A percentile compares a stretch with the other conserved stretches of the same genome.
These are phyloP conservation scores for Ophiobolus disseminans DNA, from an alignment of 2,329 filamentous ascomycete species.

Conservation along the genomic window DNA sequence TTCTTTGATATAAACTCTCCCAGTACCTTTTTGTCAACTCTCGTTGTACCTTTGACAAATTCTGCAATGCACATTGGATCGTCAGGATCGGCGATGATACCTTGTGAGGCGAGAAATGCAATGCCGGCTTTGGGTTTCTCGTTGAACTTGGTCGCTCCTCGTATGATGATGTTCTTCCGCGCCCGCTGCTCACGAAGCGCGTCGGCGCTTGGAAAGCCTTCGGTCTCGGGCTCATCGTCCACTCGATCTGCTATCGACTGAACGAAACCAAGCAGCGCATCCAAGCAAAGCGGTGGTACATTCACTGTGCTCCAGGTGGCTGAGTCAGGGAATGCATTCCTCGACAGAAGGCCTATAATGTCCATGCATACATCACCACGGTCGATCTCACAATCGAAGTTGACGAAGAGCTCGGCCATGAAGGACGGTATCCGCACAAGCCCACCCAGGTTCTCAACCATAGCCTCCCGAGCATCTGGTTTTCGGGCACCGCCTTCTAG, in stretches of 20 bases:
- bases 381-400: constrained; percentile 96
- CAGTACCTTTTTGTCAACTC: constrained; percentile 87
- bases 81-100: constrained; percentile 78
- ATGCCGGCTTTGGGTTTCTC: constrained; percentile 91
- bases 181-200: constrained; percentile 73
- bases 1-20: constrained; percentile 94
- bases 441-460: constrained; percentile 96
- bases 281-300: constrained; percentile 91
- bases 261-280: constrained; percentile 87
- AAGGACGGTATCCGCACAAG: constrained; percentile 92
- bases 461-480: constrained; percentile 94
- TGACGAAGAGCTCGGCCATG: constrained; percentile 94
- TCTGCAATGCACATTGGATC: constrained; percentile 80
- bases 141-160: constrained; percentile 90
- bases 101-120: constrained; percentile 82
- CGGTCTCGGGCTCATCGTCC: constrained; percentile 69
- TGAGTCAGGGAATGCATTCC: constrained; percentile 95
- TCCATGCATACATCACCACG: constrained; percentile 93
- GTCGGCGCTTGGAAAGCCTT: constrained; percentile 71
- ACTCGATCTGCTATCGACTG: constrained; percentile 90
- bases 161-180: constrained; percentile 87
- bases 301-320: constrained; percentile 99
- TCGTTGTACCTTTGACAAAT: constrained; percentile 85
- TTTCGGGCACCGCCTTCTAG: constrained; percentile 90
- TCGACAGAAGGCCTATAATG: constrained; percentile 87